Conservation (phyloP, 2,329 filamentous ascomycete genomes). For the Phaeomoniella chlamydospora region DNA sequence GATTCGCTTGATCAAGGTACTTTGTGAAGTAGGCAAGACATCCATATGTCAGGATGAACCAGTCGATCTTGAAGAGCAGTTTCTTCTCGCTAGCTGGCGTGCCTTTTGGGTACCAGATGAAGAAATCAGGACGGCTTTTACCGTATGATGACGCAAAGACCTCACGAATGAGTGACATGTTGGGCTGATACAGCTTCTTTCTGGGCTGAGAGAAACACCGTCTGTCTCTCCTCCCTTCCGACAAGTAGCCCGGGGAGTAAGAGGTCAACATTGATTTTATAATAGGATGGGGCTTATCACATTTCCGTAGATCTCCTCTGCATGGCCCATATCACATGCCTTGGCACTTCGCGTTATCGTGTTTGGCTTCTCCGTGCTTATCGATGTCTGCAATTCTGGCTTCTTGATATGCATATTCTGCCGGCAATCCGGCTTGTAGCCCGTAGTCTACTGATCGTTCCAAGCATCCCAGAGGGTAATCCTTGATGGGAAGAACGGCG, state of each 20-base stretch:
- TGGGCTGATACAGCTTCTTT: background rate
- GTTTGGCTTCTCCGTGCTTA: no score
- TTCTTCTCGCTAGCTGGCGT: conserved; percentile 18
- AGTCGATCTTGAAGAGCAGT: conserved; percentile 35
- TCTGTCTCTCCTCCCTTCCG: background rate
- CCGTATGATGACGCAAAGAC: conserved; percentile 16
- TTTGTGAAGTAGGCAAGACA: conserved; percentile 36
- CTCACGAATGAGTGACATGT: conserved; percentile 2
- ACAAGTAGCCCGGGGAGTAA: background rate
- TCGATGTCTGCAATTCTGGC: no score
- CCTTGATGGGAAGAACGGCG: no score
- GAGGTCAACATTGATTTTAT: background rate
- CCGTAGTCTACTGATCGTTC: no score
- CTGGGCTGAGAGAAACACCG: background rate
- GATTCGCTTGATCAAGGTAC: conserved; percentile 29
- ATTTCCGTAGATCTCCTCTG: background rate
- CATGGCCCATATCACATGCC: no score
- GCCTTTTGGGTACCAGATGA: conserved; percentile 14
- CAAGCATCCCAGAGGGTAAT: no score
- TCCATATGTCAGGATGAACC: conserved; percentile 29
- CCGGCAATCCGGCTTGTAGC: no score
- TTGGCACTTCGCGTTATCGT: no score
- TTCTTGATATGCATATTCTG: no score
- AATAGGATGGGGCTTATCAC: background rate
- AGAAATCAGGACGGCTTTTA: conserved; percentile 10